Conservation (phyloP, 257 asterid species). For the Fraxinus pennsylvanica region DNA sequence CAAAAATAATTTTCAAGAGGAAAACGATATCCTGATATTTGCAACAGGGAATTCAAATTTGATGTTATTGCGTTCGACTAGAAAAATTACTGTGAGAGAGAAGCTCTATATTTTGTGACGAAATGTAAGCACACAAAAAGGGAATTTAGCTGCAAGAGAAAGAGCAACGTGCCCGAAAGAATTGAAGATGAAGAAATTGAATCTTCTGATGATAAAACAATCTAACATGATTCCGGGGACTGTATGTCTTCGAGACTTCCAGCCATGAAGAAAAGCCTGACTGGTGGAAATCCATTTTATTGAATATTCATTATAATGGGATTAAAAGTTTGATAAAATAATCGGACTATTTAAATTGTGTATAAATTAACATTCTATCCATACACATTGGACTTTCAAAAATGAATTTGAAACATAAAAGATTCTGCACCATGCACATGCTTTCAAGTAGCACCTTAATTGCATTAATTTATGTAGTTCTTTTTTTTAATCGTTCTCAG, state of each 20-base stretch:
- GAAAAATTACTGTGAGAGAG: constrained; percentile 38
- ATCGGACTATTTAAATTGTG: no score
- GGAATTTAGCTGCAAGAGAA: constrained; percentile 10
- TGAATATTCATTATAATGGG: no score
- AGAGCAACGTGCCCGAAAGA: constrained; percentile 4
- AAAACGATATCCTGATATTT: constrained; percentile 48
- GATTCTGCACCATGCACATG: no score
- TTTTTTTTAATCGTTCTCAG: no score
- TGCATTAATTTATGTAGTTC: no score
- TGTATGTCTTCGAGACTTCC: neutral
- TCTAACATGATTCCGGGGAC: neutral
- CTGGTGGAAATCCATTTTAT: no score
- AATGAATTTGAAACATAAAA: no score
- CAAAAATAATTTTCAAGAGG: constrained; percentile 40
- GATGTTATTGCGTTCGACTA: constrained; percentile 33
- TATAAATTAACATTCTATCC: no score
- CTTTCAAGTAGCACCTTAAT: no score
- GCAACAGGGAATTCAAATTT: constrained; percentile 28
- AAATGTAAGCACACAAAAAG: constrained; percentile 24
- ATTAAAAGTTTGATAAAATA: no score
- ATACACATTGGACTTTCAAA: no score
- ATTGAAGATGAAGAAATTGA: constrained; percentile 10
- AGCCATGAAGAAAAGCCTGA: no score
- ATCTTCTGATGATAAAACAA: neutral
- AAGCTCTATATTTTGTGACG: constrained; percentile 31